Conservation (phyloP, 164 flowering plant species). For the Vitis amurensis region DNA sequence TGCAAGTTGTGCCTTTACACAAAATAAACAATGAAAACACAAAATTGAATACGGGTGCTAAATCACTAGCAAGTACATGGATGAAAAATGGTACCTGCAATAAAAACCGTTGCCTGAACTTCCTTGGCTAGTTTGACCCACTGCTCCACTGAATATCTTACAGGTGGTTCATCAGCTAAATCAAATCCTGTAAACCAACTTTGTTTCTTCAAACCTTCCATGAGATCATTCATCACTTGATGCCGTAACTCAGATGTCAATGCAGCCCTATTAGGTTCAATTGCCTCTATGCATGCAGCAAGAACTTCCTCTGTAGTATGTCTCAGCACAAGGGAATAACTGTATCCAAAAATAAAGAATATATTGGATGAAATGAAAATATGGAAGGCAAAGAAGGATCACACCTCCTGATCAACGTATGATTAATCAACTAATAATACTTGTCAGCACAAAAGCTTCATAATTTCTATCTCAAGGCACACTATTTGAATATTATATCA, state of each 20-base stretch:
- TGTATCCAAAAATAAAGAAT: conserved; percentile 20
- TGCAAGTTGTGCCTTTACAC: not conserved
- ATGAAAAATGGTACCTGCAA: conserved; percentile 62
- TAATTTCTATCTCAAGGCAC: no score
- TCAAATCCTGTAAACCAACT: conserved; percentile 79
- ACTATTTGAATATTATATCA: no score
- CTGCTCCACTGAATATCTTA: conserved; percentile 45
- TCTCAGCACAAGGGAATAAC: conserved; percentile 83
- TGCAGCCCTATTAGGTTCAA: conserved; percentile 70
- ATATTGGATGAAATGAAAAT: not conserved
- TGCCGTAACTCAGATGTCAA: conserved; percentile 60
- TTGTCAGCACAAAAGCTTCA: no score
- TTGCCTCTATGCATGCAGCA: conserved; percentile 75
- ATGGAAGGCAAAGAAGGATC: not conserved
- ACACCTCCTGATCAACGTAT: not conserved
- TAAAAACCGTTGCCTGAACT: conserved; percentile 75
- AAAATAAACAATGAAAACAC: no score
- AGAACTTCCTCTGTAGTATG: conserved; percentile 93
- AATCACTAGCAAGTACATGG: not conserved
- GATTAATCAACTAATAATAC: not conserved
- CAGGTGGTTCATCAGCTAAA: conserved; percentile 63
- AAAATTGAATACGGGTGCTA: not conserved
- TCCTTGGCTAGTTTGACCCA: conserved; percentile 79
- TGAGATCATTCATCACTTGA: conserved; percentile 65
- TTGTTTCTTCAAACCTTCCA: conserved; percentile 57